Percentiles rank a stretch among this genome's conserved stretches.
These are phyloP conservation scores for Ceratorhiza oryzae-sativae DNA, from an alignment of 1,284 basidiomycete genomes.

Conservation along the genomic window DNA sequence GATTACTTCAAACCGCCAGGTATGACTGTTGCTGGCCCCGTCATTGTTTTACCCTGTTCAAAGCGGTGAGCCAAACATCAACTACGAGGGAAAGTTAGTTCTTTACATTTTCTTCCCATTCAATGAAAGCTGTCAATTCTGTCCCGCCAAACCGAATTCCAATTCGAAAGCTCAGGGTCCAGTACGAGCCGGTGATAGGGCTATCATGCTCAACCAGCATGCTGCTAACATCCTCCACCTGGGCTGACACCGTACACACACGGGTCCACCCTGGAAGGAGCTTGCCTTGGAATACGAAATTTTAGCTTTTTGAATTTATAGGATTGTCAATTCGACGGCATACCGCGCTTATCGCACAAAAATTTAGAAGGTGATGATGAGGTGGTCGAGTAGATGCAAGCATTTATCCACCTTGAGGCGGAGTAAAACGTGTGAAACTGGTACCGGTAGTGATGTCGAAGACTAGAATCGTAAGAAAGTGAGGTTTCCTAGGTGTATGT, in stretches of 20 bases:
- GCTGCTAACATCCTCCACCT: background rate
- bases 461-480: background rate
- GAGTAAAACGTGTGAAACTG: background rate
- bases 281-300: background rate
- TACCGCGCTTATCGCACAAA: background rate
- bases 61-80: background rate
- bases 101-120: constrained; percentile 20
- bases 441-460: background rate
- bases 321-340: too few species aligned
- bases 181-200: background rate
- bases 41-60: background rate
- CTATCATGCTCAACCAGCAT: background rate
- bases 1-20: background rate
- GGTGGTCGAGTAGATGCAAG: background rate
- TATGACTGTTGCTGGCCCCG: constrained; percentile 1
- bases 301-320: background rate
- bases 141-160: constrained; percentile 17
- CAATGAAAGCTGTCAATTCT: constrained; percentile 7
- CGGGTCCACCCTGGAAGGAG: background rate
- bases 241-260: background rate
- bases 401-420: background rate
- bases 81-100: background rate
- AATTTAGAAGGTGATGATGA: background rate
- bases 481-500: background rate
- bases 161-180: constrained; percentile 2